Evolutionary conservation across 345 rosid species (phyloP).

Genomic region (Triadica sebifera): DNA sequence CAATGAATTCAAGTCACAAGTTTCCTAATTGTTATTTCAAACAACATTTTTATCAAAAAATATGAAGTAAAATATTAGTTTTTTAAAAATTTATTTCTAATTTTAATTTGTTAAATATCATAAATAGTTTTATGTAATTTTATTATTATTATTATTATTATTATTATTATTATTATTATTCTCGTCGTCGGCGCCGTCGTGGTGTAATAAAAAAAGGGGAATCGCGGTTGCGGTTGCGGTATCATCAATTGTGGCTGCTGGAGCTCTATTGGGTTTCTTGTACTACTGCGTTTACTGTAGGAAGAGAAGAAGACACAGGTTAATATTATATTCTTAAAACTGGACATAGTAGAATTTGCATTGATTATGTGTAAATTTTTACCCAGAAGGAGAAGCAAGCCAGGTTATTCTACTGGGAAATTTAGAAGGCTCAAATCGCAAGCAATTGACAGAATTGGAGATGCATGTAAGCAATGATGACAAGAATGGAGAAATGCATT

Average conservation of each 20-base stretch:
- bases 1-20: too few species aligned
- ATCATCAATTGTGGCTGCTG: constrained; percentile 10
- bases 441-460: constrained; percentile 6
- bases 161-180: not conserved
- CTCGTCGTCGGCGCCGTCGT: too few species aligned
- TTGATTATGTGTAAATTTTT: not conserved
- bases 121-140: too few species aligned
- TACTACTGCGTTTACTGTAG: constrained; percentile 21
- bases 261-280: constrained; percentile 29
- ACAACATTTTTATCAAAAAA: too few species aligned
- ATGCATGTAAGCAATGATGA: constrained; percentile 21
- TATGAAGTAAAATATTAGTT: too few species aligned
- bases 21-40: too few species aligned
- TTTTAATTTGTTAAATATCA: too few species aligned
- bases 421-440: constrained; percentile 10
- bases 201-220: too few species aligned
- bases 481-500: constrained; percentile 26
- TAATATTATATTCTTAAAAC: not conserved
- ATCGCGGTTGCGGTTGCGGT: constrained; percentile 22
- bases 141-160: too few species aligned
- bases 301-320: constrained; percentile 36
- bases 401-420: constrained; percentile 24
- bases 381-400: constrained; percentile 25
- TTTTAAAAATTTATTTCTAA: too few species aligned
- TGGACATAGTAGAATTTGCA: not conserved